Percentiles rank a stretch among this genome's conserved stretches.
These are phyloP conservation scores for Blastocladiella emersonii DNA, from an alignment of 371 early-diverging fungal species.

Conservation along the genomic window DNA sequence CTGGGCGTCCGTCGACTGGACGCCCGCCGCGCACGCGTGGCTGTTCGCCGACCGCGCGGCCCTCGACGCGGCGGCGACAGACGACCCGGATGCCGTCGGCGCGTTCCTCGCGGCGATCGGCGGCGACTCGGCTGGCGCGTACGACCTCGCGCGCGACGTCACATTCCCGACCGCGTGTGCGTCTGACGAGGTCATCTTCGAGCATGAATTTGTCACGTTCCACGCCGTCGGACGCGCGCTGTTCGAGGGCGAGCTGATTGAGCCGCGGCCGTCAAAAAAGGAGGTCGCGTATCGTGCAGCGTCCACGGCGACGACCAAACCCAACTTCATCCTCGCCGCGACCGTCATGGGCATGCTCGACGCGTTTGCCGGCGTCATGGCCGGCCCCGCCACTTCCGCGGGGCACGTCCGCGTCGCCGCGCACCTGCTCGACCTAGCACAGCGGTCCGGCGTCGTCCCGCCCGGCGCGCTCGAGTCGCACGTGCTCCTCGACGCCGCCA, in stretches of 20 bases:
- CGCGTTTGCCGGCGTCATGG: not conserved
- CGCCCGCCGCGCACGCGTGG: not conserved
- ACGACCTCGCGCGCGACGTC: not conserved
- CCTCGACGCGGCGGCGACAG: not conserved
- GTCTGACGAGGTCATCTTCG: not conserved
- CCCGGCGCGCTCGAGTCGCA: too few relatives aligned
- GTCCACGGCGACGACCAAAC: not conserved
- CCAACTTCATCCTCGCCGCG: not conserved
- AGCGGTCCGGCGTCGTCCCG: too few relatives aligned
- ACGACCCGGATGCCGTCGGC: not conserved
- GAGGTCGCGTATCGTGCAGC: too few relatives aligned
- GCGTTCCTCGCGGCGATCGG: not conserved
- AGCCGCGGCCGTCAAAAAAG: too few relatives aligned
- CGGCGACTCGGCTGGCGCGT: not conserved
- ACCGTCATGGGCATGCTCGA: too few relatives aligned
- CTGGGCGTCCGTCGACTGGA: not conserved
- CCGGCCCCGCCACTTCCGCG: too few relatives aligned
- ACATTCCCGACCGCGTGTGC: not conserved
- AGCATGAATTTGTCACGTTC: not conserved
- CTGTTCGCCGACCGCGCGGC: not conserved
- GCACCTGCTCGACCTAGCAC: too few relatives aligned
- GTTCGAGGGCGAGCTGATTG: not conserved
- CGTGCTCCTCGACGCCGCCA: too few relatives aligned
- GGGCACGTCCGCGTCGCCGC: too few relatives aligned
- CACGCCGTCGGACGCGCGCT: not conserved